Evolutionary conservation across 2,329 filamentous ascomycete species (phyloP), one percentile per base, ranked within the genome.

Genomic region (Thermochaetoides dissita): DNA sequence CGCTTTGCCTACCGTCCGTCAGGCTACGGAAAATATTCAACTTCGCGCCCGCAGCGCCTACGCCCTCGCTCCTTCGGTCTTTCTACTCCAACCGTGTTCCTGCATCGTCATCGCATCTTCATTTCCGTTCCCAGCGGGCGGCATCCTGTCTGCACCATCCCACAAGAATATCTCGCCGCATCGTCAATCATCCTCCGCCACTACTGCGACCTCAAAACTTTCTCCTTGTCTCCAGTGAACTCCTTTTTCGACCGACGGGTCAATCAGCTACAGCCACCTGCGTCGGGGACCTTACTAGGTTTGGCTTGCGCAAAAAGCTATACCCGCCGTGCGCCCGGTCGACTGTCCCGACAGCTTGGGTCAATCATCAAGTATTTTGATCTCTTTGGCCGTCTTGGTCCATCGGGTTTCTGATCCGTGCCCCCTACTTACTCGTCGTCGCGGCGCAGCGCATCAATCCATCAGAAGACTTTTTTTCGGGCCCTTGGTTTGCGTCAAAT

Each of bases 101-200:
- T 24, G 17, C 17, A 24, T 24, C 17, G 5, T 33, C 37, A 10
- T n/a, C 24, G 7, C 2, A n/a, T 30, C 36, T 30, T 29, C 12
- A 17, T 31, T 29, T 9, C 31, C 9, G 24, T 33, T 24, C 7
- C 11, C 32, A 32, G 12, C 11, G 7, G 11, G 30, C 24, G 33
- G 43, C 43, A 38, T 38, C 45, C 31, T 46, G 37, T 39, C 36
- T 30, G 36, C 42, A 41, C 46, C 47, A 47, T 50, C 41, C 44
- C 34, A 49, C 46, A 39, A 48, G 34, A 44, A 45, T 47, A 44
- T 44, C 39, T 46, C 41, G 43, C 43, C 17, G 17, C 17, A 5
- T 24, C 5, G 5, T 24, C 17, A 24, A 24, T 24, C 17, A 24
- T 3, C 39, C 35, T 41, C 41, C 34, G 38, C 39, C 46, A 39